A percentile compares a stretch with the other conserved stretches of the same genome.
Evolutionary conservation across 2,329 filamentous ascomycete species (phyloP).

Genomic region (Epichloe elymi): DNA sequence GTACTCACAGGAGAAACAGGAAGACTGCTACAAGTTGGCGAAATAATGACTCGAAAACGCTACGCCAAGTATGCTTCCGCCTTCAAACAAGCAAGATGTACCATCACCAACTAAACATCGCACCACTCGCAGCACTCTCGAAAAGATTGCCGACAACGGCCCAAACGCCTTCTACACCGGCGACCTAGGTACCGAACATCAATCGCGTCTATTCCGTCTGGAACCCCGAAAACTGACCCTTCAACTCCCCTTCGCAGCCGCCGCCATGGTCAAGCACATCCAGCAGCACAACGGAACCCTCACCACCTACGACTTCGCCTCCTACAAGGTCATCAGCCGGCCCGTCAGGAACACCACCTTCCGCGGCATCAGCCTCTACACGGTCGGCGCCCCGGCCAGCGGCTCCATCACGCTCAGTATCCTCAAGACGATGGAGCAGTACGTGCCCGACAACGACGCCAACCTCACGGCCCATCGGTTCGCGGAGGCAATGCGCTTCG

Average conservation of each 20-base stretch:
- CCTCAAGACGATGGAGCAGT: slow-evolving; percentile 75
- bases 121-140: slow-evolving; percentile 41
- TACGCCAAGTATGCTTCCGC: slow-evolving; percentile 44
- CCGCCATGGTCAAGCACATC: slow-evolving; percentile 58
- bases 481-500: slow-evolving; percentile 81
- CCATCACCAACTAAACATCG: neutral
- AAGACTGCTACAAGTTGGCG: slow-evolving; percentile 54
- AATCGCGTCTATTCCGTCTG: neutral
- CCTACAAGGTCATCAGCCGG: slow-evolving; percentile 58
- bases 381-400: slow-evolving; percentile 61
- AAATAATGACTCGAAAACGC: slow-evolving; percentile 66
- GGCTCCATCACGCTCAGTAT: slow-evolving; percentile 63
- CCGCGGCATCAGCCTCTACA: slow-evolving; percentile 56
- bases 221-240: slow-evolving; percentile 4
- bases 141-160: slow-evolving; percentile 62
- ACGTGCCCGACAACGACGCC: slow-evolving; percentile 39
- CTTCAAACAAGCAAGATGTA: neutral
- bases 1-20: slow-evolving; percentile 23
- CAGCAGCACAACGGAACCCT: slow-evolving; percentile 67
- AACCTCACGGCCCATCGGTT: slow-evolving; percentile 70
- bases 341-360: slow-evolving; percentile 51
- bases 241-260: slow-evolving; percentile 32
- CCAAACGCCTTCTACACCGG: slow-evolving; percentile 63
- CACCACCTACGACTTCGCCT: slow-evolving; percentile 62
- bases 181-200: slow-evolving; percentile 33